Evolutionary conservation across 2,329 filamentous ascomycete species (phyloP), one percentile per base, ranked within the genome.

Genomic region (Aspergillus fischeri): DNA sequence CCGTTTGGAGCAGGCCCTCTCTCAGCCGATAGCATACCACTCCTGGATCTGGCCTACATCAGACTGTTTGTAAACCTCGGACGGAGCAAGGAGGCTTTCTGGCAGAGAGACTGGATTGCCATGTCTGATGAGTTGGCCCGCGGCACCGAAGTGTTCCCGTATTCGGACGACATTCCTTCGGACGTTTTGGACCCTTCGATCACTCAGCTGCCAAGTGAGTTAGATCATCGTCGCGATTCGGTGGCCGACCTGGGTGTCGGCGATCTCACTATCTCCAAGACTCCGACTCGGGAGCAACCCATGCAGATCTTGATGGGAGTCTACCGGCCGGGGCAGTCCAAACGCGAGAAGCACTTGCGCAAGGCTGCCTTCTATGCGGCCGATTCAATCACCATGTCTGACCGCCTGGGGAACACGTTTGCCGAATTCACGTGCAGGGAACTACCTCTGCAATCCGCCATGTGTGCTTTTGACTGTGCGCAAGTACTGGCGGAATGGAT

Each of bases 341-440:
- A 89, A 57, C 87, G 92, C 2, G 93, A 99, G 75, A 89, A 87
- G 63, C 91, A 96, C 67, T 81, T 97, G 21, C 88, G 93, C 47
- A 95, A 93, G 72, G 94, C 94, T n/a, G 94, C 93, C 0, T 95
- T 92, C 70, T 96, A 96, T 69, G 94, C 94, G 1, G 92, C 91
- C 1, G 92, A 97, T 72, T 96, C 92, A 0, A 83, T 99, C 8
- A 86, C 87, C 28, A 94, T 94, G 85, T 89, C 91, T 1, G 90
- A 95, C 71, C 92, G 89, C 69, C 82, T 94, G 11, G 91, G 91
- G 1, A 85, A 93, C 28, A 91, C 90, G 0, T 94, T 93, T 75
- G 88, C 90, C 7, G 92, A 96, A 61, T 87, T 90, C 60, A 88
- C 87, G 1, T 92, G 89, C 53, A 83, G 91, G 48, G 92, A 97